Conservation (phyloP, 352 stramenopile genomes). For the Thraustochytrium striatum region DNA sequence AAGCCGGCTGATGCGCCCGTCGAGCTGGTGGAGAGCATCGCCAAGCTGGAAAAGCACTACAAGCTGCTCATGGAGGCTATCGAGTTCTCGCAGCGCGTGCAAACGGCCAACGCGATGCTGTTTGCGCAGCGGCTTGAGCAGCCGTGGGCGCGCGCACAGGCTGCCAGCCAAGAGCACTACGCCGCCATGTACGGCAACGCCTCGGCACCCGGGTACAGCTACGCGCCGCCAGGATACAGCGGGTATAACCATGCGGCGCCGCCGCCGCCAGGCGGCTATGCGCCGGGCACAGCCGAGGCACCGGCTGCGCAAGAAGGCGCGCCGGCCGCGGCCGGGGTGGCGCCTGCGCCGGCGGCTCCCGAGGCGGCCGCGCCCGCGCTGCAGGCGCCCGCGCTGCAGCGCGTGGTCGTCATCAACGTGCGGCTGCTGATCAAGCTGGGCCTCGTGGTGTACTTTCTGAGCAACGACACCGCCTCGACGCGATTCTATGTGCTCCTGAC, state of each 20-base stretch:
- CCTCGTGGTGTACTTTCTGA: constrained; percentile 33
- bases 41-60: constrained; percentile 2
- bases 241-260: no score
- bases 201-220: no score
- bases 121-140: background rate
- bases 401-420: constrained; percentile 43
- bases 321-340: background rate
- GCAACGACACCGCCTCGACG: constrained; percentile 24
- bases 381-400: constrained; percentile 1
- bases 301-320: background rate
- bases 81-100: constrained; percentile 19
- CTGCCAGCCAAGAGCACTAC: background rate
- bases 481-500: constrained; percentile 14
- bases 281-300: background rate
- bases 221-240: no score
- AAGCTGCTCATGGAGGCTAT: constrained; percentile 27
- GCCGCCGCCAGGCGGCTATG: no score
- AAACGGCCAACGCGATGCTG: background rate
- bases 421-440: constrained; percentile 35
- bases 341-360: background rate
- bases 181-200: no score
- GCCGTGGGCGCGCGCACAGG: background rate
- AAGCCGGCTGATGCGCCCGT: background rate
- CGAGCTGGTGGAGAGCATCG: background rate
- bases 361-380: background rate